Conservation (phyloP, 108 stramenopile genomes). For the Skeletonema grethae region DNA sequence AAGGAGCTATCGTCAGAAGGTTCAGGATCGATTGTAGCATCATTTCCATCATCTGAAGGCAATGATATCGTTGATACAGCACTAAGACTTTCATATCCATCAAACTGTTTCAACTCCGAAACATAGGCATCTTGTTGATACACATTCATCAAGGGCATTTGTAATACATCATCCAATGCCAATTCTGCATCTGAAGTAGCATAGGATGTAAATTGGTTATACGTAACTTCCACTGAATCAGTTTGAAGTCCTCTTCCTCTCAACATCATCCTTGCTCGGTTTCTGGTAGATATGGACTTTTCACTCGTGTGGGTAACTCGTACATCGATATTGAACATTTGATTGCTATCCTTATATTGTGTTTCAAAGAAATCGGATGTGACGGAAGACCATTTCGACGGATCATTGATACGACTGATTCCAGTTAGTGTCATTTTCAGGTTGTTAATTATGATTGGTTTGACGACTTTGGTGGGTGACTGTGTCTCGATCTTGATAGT, state of each 20-base stretch:
- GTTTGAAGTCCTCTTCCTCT: background rate
- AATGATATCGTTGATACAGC: background rate
- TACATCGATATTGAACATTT: background rate
- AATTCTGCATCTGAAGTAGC: background rate
- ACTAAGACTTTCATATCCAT: background rate
- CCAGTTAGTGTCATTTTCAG: conserved; percentile 5
- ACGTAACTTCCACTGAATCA: conserved; percentile 10
- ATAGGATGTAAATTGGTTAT: conserved; percentile 1
- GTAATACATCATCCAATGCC: conserved; percentile 7
- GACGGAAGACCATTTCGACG: background rate
- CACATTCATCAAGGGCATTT: background rate
- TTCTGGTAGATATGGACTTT: background rate
- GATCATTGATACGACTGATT: background rate
- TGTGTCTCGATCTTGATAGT: background rate
- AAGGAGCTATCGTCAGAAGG: background rate
- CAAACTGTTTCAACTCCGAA: background rate
- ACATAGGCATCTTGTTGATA: background rate
- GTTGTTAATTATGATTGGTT: background rate
- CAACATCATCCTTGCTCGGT: background rate
- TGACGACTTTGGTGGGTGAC: background rate
- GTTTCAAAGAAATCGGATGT: background rate
- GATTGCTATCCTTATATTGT: background rate
- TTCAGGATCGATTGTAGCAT: background rate
- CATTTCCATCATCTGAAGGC: background rate
- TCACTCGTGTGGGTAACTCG: background rate